Percentiles rank a stretch among this genome's conserved stretches.
Conservation (phyloP, 1,284 basidiomycete species). For the Ustilago cynodontis region DNA sequence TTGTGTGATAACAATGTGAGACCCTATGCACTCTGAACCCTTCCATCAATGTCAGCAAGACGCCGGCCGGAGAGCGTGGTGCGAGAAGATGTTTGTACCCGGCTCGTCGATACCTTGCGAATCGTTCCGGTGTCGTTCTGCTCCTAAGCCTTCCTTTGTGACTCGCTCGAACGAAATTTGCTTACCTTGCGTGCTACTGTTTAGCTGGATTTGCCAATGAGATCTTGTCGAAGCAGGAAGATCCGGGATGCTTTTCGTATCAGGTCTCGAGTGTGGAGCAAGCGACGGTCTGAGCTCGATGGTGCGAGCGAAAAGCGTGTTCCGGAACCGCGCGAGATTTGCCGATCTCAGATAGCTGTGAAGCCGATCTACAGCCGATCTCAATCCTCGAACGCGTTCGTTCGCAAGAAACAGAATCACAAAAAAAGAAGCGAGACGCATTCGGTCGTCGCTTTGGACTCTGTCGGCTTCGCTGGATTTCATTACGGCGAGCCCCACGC, state of each 20-base stretch:
- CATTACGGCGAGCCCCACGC: not conserved
- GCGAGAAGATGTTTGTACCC: no score
- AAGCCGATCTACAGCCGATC: not conserved
- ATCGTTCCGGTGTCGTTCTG: not conserved
- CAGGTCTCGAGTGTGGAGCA: not conserved
- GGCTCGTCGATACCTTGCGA: not conserved
- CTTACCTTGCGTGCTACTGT: not conserved
- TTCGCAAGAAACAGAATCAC: not conserved
- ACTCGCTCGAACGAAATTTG: not conserved
- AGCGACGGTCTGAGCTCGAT: slow-evolving; percentile 3
- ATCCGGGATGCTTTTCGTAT: not conserved
- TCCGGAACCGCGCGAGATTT: not conserved
- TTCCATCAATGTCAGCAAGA: no score
- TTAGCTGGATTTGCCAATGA: not conserved
- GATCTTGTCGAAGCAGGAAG: not conserved
- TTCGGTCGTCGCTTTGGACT: not conserved
- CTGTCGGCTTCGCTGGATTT: not conserved
- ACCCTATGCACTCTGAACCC: no score
- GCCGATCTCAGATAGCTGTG: not conserved
- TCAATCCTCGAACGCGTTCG: not conserved
- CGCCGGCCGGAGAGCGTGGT: no score
- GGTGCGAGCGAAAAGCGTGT: not conserved
- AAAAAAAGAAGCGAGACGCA: not conserved
- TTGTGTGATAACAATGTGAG: no score
- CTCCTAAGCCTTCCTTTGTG: not conserved